Percentiles rank a stretch among this genome's conserved stretches.
These are phyloP conservation scores for Monosporascus sp. DNA, from an alignment of 2,329 filamentous ascomycete species.

Conservation along the genomic window DNA sequence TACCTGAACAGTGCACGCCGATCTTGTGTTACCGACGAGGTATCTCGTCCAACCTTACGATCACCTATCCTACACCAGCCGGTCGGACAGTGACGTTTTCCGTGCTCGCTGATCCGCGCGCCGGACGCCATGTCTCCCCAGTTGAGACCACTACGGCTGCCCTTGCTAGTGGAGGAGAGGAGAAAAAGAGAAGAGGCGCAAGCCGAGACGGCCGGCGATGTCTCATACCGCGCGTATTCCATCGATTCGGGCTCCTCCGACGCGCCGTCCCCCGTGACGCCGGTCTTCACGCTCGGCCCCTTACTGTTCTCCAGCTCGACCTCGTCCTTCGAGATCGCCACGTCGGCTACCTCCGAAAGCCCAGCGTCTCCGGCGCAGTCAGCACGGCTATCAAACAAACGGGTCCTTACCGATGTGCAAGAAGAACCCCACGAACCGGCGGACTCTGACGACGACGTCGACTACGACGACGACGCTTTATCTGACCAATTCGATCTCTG, in stretches of 20 bases:
- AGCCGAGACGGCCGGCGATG: slow-evolving; percentile 27
- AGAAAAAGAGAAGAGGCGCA: slow-evolving; percentile 23
- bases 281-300: slow-evolving; percentile 63
- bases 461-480: slow-evolving; percentile 40
- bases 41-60: slow-evolving; percentile 2
- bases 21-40: neutral
- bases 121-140: slow-evolving; percentile 21
- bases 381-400: slow-evolving; percentile 52
- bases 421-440: slow-evolving; percentile 75
- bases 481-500: slow-evolving; percentile 45
- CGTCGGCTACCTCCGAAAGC: slow-evolving; percentile 44
- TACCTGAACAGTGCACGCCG: neutral
- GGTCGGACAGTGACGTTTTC: slow-evolving; percentile 9
- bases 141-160: slow-evolving; percentile 28
- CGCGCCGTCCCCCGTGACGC: slow-evolving; percentile 64
- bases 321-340: slow-evolving; percentile 68
- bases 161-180: slow-evolving; percentile 25
- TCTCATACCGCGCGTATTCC: slow-evolving; percentile 42
- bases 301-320: slow-evolving; percentile 67
- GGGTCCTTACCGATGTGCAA: slow-evolving; percentile 72
- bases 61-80: neutral
- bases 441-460: slow-evolving; percentile 44
- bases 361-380: slow-evolving; percentile 51
- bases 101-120: slow-evolving; percentile 9
- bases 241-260: slow-evolving; percentile 60